phyloP scores from a whole-genome alignment of 2,329 filamentous ascomycete species.

The Coniosporium tulheliwenetii region DNA sequence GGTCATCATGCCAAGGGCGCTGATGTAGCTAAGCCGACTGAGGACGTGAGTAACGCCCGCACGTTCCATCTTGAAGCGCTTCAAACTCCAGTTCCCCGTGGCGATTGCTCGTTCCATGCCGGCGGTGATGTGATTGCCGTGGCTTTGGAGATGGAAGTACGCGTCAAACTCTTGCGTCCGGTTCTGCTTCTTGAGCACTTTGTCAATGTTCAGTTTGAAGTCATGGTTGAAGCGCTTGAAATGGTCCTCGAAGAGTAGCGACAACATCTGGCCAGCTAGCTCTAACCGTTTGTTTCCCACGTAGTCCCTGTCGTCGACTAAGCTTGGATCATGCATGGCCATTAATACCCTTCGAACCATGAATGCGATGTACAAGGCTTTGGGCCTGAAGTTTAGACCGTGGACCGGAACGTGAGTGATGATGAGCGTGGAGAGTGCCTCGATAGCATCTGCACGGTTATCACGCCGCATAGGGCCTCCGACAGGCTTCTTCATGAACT shows the following conservation, averaged over 20 bases:
- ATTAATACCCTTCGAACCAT: constrained; percentile 96
- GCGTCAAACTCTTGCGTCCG: constrained; percentile 80
- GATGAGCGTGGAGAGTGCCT: constrained; percentile 81
- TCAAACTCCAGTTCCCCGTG: constrained; percentile 94
- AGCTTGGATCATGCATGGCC: constrained; percentile 73
- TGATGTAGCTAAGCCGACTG: constrained; percentile 90
- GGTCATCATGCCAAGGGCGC: constrained; percentile 98
- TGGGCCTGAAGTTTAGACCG: constrained; percentile 85
- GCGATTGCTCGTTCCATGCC: constrained; percentile 94
- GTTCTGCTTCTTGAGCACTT: constrained; percentile 86
- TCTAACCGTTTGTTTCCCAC: constrained; percentile 96
- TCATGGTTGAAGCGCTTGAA: constrained; percentile 91
- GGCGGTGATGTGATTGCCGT: constrained; percentile 74
- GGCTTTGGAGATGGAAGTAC: constrained; percentile 65
- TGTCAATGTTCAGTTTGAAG: constrained; percentile 88
- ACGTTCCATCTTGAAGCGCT: constrained; percentile 97
- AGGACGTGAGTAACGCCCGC: constrained; percentile 94
- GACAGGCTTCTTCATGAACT: constrained; percentile 54
- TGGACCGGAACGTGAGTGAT: constrained; percentile 89
- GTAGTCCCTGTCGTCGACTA: constrained; percentile 94
- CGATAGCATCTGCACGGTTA: constrained; percentile 78
- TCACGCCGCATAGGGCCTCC: constrained; percentile 48
- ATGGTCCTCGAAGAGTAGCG: constrained; percentile 87
- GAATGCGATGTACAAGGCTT: constrained; percentile 88
- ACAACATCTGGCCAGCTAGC: constrained; percentile 83